Conservation (phyloP, 768 basidiomycete species). For the Tubosaeta sp. region DNA sequence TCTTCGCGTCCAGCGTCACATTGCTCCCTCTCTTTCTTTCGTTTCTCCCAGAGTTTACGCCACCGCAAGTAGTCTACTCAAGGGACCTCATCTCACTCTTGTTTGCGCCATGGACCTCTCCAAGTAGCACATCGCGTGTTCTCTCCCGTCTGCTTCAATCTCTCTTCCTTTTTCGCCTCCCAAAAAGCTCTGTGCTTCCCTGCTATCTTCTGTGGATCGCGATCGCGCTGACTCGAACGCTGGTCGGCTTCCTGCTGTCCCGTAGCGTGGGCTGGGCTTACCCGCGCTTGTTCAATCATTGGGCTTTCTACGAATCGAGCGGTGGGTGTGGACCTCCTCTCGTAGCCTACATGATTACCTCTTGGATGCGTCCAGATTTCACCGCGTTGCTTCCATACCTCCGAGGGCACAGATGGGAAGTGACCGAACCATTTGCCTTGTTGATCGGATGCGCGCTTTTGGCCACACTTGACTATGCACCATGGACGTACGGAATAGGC, state of each 20-base stretch:
- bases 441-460: slow-evolving; percentile 11
- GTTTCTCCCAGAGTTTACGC: slow-evolving; percentile 30
- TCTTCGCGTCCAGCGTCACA: slow-evolving; percentile 7
- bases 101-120: slow-evolving; percentile 35
- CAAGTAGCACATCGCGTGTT: slow-evolving; percentile 16
- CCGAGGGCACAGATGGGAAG: slow-evolving; percentile 14
- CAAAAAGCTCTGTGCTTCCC: background rate
- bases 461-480: slow-evolving; percentile 30
- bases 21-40: slow-evolving; percentile 13
- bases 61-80: slow-evolving; percentile 36
- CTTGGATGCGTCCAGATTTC: slow-evolving; percentile 13
- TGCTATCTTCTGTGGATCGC: slow-evolving; percentile 23
- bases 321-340: slow-evolving; percentile 36
- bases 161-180: slow-evolving; percentile 12
- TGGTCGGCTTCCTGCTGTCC: slow-evolving; percentile 20
- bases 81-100: slow-evolving; percentile 31
- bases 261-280: slow-evolving; percentile 35
- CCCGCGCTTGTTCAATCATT: slow-evolving; percentile 38
- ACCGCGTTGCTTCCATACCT: background rate
- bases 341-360: slow-evolving; percentile 17
- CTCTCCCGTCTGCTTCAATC: slow-evolving; percentile 22
- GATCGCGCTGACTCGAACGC: slow-evolving; percentile 15
- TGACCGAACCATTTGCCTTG: slow-evolving; percentile 9
- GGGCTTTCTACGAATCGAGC: slow-evolving; percentile 35
- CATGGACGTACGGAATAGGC: slow-evolving; percentile 38